Evolutionary conservation across 2,329 filamentous ascomycete genomes (phyloP).

Genomic region (Claviceps sp.): DNA sequence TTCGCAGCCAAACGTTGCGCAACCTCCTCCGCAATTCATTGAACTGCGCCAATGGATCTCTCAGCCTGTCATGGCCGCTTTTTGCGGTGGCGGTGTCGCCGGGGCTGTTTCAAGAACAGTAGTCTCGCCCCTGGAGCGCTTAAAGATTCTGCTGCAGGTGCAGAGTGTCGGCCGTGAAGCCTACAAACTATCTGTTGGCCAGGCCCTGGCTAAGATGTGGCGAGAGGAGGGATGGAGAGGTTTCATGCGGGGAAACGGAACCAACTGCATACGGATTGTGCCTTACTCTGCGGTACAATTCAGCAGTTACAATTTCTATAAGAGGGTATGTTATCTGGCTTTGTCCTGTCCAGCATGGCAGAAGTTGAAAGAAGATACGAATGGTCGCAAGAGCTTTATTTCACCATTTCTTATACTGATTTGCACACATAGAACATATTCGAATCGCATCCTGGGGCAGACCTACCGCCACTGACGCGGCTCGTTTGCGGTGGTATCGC

Average conservation of each 20-base stretch:
- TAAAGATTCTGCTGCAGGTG: conserved; percentile 97
- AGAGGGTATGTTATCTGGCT: conserved; percentile 47
- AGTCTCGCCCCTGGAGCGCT: conserved; percentile 84
- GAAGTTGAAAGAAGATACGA: neutral
- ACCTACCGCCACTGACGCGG: conserved; percentile 60
- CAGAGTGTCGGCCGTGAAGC: conserved; percentile 83
- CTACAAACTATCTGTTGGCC: conserved; percentile 83
- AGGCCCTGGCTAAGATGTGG: conserved; percentile 91
- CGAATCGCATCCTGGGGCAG: conserved; percentile 59
- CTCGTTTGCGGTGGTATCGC: conserved; percentile 84
- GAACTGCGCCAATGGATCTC: conserved; percentile 44
- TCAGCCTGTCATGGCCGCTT: conserved; percentile 79
- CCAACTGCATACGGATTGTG: conserved; percentile 95
- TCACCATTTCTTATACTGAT: neutral
- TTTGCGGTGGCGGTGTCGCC: conserved; percentile 85
- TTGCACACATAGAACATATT: conserved; percentile 48
- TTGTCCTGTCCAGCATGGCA: neutral
- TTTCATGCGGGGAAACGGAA: conserved; percentile 96
- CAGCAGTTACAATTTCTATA: conserved; percentile 96
- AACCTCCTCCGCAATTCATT: conserved; percentile 10
- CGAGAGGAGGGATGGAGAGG: conserved; percentile 91
- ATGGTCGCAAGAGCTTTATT: neutral
- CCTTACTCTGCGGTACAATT: conserved; percentile 98
- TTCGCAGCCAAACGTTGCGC: conserved; percentile 14
- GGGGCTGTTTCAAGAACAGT: conserved; percentile 96